phyloP scores from a whole-genome alignment of 2,329 filamentous ascomycete species.

The Alternaria panax region DNA sequence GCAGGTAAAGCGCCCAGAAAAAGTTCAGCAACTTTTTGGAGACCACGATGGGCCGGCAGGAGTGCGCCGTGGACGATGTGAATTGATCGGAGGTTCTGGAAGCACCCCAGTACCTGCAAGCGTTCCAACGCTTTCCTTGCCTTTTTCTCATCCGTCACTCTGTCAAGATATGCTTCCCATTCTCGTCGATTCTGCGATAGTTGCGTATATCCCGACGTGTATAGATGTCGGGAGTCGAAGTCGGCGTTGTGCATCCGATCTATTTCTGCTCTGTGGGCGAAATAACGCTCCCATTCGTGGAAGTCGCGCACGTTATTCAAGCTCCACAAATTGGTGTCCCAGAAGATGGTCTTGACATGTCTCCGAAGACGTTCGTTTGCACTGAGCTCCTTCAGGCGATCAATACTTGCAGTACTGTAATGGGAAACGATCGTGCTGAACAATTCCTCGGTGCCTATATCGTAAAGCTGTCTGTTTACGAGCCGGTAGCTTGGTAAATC shows the following conservation, averaged over 20 bases:
- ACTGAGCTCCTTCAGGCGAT: constrained; percentile 13
- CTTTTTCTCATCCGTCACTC: constrained; percentile 13
- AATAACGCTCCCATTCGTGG: constrained; percentile 19
- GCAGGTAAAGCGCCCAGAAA: neutral
- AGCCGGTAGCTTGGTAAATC: constrained; percentile 24
- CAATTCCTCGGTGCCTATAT: constrained; percentile 11
- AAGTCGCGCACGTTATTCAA: constrained; percentile 3
- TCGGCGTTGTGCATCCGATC: neutral
- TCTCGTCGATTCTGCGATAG: constrained; percentile 7
- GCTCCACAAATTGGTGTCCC: constrained; percentile 20
- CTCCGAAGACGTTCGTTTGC: constrained; percentile 8
- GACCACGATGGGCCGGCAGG: neutral
- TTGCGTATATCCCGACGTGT: neutral
- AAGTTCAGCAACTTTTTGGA: neutral
- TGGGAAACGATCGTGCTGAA: constrained; percentile 22
- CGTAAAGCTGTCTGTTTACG: constrained; percentile 7
- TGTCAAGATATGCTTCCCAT: constrained; percentile 15
- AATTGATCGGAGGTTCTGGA: constrained; percentile 7
- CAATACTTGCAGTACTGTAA: constrained; percentile 12
- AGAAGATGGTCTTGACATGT: constrained; percentile 15
- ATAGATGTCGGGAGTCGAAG: neutral
- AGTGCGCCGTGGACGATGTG: constrained; percentile 9
- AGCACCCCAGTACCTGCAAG: neutral
- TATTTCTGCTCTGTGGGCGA: neutral
- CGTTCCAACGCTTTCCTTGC: neutral